Evolutionary conservation across 305 asterid genomes (phyloP).

Genomic region (Nicotiana rustica): DNA sequence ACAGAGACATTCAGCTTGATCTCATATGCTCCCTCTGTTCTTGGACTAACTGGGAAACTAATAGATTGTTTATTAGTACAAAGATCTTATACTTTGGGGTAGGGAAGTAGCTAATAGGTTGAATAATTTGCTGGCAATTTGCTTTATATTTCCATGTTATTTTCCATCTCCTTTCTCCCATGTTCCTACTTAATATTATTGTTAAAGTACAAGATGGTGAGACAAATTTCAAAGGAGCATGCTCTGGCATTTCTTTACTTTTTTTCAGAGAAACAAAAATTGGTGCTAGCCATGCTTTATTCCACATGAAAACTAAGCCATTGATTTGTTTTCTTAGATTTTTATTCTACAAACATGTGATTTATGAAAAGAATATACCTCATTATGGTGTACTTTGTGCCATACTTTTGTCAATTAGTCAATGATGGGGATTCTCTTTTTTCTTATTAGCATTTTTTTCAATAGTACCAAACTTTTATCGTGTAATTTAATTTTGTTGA

Average conservation of each 20-base stretch:
- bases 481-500: constrained; percentile 23
- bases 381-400: not conserved
- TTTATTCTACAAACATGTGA: not conserved
- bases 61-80: not conserved
- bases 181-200: not conserved
- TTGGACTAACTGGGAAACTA: not conserved
- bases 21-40: not conserved
- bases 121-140: not conserved
- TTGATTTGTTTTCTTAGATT: not conserved
- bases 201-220: not conserved
- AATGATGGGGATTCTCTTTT: not conserved
- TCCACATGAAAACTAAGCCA: not conserved
- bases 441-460: not conserved
- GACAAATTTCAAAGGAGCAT: not conserved
- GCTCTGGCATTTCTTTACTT: not conserved
- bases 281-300: constrained; percentile 27
- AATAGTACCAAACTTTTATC: not conserved
- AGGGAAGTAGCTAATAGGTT: not conserved
- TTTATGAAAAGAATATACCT: not conserved
- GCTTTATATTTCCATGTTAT: not conserved
- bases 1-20: not conserved
- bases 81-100: not conserved
- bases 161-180: not conserved
- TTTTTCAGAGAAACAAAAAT: not conserved
- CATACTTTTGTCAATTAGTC: constrained; percentile 14